Evolutionary conservation across 805 yeast genomes (phyloP).

Genomic region (Candida golubevii): DNA sequence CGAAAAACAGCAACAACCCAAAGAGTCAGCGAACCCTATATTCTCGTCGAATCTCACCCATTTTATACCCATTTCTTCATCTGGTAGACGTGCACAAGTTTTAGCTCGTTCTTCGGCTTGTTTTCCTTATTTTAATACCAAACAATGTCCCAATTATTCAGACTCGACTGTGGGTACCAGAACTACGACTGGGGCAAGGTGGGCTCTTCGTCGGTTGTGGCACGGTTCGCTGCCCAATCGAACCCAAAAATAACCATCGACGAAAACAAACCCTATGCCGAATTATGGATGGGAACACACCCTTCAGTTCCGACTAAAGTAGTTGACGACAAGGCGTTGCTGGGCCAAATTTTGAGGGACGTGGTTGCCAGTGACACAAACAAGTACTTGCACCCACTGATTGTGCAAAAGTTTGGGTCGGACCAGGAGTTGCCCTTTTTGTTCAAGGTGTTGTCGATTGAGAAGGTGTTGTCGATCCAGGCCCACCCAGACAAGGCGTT

Average conservation of each 20-base stretch:
- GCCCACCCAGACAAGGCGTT: conserved; percentile 95
- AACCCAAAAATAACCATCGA: conserved; percentile 59
- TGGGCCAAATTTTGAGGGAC: conserved; percentile 60
- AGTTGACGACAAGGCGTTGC: conserved; percentile 30
- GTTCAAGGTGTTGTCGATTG: conserved; percentile 90
- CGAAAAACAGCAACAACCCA: too few species aligned
- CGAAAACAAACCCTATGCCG: conserved; percentile 86
- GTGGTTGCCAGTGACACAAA: conserved; percentile 58
- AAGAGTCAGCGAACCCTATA: too few species aligned
- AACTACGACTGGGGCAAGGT: conserved; percentile 80
- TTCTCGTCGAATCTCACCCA: too few species aligned
- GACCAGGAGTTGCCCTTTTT: conserved; percentile 78
- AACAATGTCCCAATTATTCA: conserved; percentile 30
- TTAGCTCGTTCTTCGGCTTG: too few species aligned
- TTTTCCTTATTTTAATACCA: too few species aligned
- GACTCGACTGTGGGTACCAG: conserved; percentile 58
- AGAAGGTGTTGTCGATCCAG: conserved; percentile 90
- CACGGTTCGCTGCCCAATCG: conserved; percentile 73
- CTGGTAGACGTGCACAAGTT: too few species aligned
- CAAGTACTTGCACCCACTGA: conserved; percentile 50
- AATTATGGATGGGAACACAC: conserved; percentile 99
- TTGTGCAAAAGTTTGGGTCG: conserved; percentile 64
- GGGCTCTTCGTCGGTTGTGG: conserved; percentile 84
- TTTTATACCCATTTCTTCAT: too few species aligned
- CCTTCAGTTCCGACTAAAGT: conserved; percentile 80